phyloP scores from a whole-genome alignment of 2,329 filamentous ascomycete species.

The Fusarium piperis region DNA sequence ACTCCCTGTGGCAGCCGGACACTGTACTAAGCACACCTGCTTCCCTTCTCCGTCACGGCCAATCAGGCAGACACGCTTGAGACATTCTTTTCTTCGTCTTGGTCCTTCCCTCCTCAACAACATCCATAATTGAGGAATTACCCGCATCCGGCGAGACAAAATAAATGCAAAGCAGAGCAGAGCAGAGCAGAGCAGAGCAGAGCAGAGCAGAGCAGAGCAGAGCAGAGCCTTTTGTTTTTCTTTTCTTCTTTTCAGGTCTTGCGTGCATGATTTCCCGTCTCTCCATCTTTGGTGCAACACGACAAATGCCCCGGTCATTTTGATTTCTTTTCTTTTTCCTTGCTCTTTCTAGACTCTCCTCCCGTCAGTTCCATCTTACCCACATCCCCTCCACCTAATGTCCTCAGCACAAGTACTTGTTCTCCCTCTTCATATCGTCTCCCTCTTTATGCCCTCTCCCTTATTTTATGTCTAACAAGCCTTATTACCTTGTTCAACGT shows the following conservation, averaged over 20 bases:
- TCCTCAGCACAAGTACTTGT: constrained; percentile 1
- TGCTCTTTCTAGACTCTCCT: constrained; percentile 3
- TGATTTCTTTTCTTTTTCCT: neutral
- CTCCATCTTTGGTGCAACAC: neutral
- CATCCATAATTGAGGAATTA: neutral
- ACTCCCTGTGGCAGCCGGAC: neutral
- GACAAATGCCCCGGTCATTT: neutral
- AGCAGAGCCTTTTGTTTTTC: neutral
- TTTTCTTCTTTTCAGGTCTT: neutral
- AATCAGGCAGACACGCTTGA: constrained; percentile 4
- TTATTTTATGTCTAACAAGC: constrained; percentile 9
- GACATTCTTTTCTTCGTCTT: constrained; percentile 19
- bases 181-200: neutral
- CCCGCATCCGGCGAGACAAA: constrained; percentile 11
- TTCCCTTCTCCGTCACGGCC: neutral
- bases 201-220: neutral
- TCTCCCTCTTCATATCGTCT: neutral
- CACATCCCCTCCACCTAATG: neutral
- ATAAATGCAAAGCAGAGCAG: neutral
- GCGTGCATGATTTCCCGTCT: neutral
- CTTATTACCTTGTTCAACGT: constrained; percentile 11
- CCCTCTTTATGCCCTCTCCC: neutral
- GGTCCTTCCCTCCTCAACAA: constrained; percentile 5
- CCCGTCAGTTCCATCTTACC: constrained; percentile 7
- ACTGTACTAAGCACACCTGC: constrained; percentile 9